These are phyloP conservation scores for Eimeria falciformis DNA, from an alignment of 169 alveolate genomes.

Conservation along the genomic window DNA sequence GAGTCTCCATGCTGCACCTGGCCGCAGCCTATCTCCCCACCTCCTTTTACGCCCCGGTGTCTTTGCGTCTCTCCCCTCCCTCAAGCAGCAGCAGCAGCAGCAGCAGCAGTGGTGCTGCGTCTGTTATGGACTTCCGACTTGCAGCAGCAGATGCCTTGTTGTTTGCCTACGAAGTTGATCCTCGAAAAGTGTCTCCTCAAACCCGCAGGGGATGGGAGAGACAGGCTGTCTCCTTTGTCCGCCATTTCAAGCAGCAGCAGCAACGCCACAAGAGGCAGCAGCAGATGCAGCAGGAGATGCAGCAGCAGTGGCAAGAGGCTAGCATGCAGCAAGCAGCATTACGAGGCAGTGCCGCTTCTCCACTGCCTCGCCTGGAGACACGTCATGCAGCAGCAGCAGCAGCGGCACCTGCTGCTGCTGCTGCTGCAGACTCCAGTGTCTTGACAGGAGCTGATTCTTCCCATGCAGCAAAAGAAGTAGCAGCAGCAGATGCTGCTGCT, in stretches of 20 bases:
- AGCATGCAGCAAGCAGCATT: background rate
- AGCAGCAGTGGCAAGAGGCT: conserved; percentile 15
- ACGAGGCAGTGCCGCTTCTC: background rate
- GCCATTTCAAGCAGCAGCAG: conserved; percentile 39
- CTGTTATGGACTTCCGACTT: conserved; percentile 60
- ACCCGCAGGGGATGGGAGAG: conserved; percentile 48
- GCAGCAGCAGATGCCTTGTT: conserved; percentile 61
- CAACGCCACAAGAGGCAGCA: background rate
- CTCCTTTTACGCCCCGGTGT: conserved; percentile 53
- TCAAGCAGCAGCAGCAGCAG: background rate
- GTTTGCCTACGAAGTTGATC: conserved; percentile 49
- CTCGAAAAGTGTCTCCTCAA: background rate
- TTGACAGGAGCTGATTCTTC: no score
- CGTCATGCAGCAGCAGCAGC: background rate
- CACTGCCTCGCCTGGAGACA: background rate
- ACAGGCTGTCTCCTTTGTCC: background rate
- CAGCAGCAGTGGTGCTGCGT: conserved; percentile 10
- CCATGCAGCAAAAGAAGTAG: background rate
- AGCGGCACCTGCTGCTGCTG: background rate
- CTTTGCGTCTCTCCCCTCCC: conserved; percentile 17
- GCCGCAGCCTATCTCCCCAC: conserved; percentile 67
- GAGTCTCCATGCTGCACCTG: conserved; percentile 42
- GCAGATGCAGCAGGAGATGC: conserved; percentile 40
- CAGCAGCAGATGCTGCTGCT: conserved; percentile 1
- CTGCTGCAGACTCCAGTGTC: background rate